A percentile compares a stretch with the other conserved stretches of the same genome.
These are phyloP conservation scores for Serpula lacrymans DNA, from an alignment of 768 basidiomycete genomes.

Conservation along the genomic window DNA sequence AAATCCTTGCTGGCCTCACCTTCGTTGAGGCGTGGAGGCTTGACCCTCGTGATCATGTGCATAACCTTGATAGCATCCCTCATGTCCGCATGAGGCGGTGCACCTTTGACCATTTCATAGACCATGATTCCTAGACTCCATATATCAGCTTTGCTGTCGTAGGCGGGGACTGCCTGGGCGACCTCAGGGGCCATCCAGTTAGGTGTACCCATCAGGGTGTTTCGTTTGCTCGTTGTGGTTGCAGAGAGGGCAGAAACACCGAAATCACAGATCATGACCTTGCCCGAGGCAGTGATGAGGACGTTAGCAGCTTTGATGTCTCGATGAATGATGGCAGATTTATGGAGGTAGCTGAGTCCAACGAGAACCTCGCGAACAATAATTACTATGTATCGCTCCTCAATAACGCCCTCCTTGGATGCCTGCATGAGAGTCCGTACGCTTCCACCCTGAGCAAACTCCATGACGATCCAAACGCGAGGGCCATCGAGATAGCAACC, in stretches of 20 bases:
- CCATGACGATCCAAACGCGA: constrained; percentile 99
- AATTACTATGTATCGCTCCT: constrained; percentile 86
- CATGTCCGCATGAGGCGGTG: constrained; percentile 87
- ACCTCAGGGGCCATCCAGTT: constrained; percentile 99
- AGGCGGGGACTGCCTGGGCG: constrained; percentile 81
- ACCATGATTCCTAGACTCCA: constrained; percentile 97
- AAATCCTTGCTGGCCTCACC: constrained; percentile 80
- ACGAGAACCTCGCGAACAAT: constrained; percentile 88
- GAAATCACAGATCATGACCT: constrained; percentile 96
- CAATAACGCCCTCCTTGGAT: constrained; percentile 66
- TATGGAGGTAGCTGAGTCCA: constrained; percentile 88
- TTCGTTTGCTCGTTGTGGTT: constrained; percentile 84
- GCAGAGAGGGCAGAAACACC: constrained; percentile 93
- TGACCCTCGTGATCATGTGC: constrained; percentile 81
- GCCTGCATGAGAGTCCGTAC: constrained; percentile 93
- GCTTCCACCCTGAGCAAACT: constrained; percentile 93
- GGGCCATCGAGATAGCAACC: constrained; percentile 96
- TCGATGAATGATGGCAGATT: constrained; percentile 91
- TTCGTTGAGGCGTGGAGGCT: constrained; percentile 78
- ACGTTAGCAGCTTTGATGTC: constrained; percentile 99
- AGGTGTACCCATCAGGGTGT: constrained; percentile 95
- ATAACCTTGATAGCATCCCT: constrained; percentile 81
- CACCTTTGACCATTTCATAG: constrained; percentile 96
- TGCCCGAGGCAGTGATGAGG: constrained; percentile 82
- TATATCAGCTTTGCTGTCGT: constrained; percentile 97